A percentile compares a stretch with the other conserved stretches of the same genome.
phyloP scores from a whole-genome alignment of 768 basidiomycete genomes.

The Tulasnella sp. region DNA sequence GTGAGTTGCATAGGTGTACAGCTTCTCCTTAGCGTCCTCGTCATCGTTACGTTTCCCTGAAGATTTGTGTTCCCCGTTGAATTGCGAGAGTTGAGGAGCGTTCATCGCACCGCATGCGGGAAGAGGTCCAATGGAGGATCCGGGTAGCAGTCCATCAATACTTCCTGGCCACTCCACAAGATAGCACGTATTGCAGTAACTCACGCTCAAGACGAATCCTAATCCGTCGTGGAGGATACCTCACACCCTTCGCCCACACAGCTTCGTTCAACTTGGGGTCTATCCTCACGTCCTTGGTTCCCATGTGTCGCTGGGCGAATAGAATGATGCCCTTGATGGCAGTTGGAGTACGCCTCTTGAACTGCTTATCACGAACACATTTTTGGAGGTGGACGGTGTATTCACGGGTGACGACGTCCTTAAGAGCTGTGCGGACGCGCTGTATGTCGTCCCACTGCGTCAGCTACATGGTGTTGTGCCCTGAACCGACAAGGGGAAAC shows the following conservation, averaged over 20 bases:
- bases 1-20: constrained; percentile 84
- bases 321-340: constrained; percentile 91
- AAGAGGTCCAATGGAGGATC: not conserved
- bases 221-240: constrained; percentile 87
- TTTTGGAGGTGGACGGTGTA: constrained; percentile 99
- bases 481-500: not conserved
- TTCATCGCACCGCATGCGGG: not conserved
- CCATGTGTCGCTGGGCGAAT: constrained; percentile 94
- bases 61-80: not conserved
- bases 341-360: constrained; percentile 97
- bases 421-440: constrained; percentile 81
- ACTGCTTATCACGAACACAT: constrained; percentile 82
- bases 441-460: not conserved
- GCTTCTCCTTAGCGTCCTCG: constrained; percentile 97
- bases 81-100: not conserved
- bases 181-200: constrained; percentile 34
- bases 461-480: not conserved
- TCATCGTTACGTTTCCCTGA: constrained; percentile 97
- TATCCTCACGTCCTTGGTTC: constrained; percentile 86
- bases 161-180: not conserved
- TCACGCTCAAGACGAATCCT: constrained; percentile 90
- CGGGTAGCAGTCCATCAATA: not conserved
- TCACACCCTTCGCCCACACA: constrained; percentile 93
- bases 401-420: constrained; percentile 97
- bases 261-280: constrained; percentile 93